Evolutionary conservation across 1,284 basidiomycete species (phyloP), one percentile per base, ranked within the genome.

Genomic region (Cutaneotrichosporon spelunceum): DNA sequence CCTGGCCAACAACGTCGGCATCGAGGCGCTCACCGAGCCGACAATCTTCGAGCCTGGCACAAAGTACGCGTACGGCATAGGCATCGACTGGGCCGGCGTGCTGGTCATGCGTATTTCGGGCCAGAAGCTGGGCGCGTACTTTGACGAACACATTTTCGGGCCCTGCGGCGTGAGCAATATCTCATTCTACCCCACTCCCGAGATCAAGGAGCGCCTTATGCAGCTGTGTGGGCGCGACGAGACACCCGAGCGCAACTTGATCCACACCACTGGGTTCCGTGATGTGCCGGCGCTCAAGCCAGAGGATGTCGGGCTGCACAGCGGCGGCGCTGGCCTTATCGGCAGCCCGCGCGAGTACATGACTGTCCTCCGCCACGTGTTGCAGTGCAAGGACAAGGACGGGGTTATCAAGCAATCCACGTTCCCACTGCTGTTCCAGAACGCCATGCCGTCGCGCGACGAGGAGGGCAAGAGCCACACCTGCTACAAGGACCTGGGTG

Each of bases 31-130:
- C 24, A 33, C 49, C 21, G 57, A 65, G 21, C 71, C 72, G 0
- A 60, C 72, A 21, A 49, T 69, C 24, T 76, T 68, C 55, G 70
- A 76, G 55, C 76, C 76, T 4, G 74, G 75, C 3, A 71, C 69
- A 0, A 54, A 50, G 8, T 78, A 60, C 60, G 33, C 29, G 27
- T 76, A 77, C 66, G 48, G 56, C 14, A 63, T 64, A 26, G 72
- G 73, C 0, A 73, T 77, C 34, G 80, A 80, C 57, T 77, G 72
- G 73, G 68, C 71, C 21, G 77, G 72, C 19, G 26, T 68, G 47
- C 39, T 76, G 58, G 68, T 80, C 42, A 61, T 66, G 45, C 71
- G 78, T 14, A 47, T 72, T n/a, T 70, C 66, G 1, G 75, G 73
- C 2, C 33, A 64, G 24, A 62, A 61, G 1, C 68, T 79, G 21